A percentile compares a stretch with the other conserved stretches of the same genome.
Evolutionary conservation across 148 eudicot genomes (phyloP).

Genomic region (Vaccinium myrtillus): DNA sequence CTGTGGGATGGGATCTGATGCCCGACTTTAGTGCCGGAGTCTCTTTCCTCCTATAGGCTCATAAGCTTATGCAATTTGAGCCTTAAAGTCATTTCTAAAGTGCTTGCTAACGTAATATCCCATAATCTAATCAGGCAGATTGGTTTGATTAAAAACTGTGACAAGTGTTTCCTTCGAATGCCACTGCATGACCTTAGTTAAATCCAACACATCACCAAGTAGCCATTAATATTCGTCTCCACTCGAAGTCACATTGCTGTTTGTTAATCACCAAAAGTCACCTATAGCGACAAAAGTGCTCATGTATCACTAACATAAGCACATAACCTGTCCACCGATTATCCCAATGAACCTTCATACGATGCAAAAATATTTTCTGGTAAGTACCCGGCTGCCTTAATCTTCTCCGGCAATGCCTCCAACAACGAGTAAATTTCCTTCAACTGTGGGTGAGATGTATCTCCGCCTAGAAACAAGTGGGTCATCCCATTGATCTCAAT

Average conservation of each 20-base stretch:
- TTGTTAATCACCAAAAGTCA: neutral
- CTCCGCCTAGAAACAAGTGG: slow-evolving; percentile 44
- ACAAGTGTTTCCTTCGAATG: too few species aligned
- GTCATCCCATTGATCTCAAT: slow-evolving; percentile 36
- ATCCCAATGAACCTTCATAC: slow-evolving; percentile 10
- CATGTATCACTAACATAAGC: neutral
- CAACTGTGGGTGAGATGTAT: slow-evolving; percentile 33
- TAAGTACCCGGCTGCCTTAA: slow-evolving; percentile 36
- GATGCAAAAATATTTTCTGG: slow-evolving; percentile 40
- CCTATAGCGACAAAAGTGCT: neutral
- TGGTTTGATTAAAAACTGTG: neutral
- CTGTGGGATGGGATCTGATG: neutral
- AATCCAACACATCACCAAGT: neutral
- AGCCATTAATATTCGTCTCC: neutral
- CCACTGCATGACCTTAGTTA: neutral
- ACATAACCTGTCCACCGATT: neutral
- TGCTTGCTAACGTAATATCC: neutral
- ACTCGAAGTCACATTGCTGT: neutral
- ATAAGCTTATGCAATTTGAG: neutral
- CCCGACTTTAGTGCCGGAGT: neutral
- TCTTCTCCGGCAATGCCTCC: slow-evolving; percentile 40
- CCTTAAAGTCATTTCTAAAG: neutral
- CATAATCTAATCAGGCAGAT: neutral
- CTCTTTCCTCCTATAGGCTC: neutral
- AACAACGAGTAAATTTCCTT: slow-evolving; percentile 35